Conservation (phyloP, 2,329 filamentous ascomycete species). For the Alternaria longipes region DNA sequence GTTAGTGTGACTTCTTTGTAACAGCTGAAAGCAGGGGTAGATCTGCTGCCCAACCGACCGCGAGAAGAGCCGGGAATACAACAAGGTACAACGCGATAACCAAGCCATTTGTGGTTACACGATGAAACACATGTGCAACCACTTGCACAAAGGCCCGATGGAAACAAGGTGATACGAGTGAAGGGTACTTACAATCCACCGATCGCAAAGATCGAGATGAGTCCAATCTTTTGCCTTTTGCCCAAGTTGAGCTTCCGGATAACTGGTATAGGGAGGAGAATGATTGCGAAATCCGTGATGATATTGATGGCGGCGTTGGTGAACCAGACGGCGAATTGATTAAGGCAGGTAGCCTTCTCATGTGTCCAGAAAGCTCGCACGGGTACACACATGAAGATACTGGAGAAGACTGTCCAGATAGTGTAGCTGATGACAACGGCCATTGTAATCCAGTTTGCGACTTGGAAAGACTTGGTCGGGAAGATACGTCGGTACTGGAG, state of each 20-base stretch:
- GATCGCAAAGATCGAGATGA: constrained; percentile 51
- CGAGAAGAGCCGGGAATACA: background rate
- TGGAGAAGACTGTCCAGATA: constrained; percentile 44
- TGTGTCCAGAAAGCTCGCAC: constrained; percentile 47
- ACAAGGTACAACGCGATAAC: background rate
- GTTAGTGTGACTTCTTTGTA: constrained; percentile 12
- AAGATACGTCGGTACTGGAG: constrained; percentile 47
- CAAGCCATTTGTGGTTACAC: constrained; percentile 2
- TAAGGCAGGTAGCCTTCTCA: constrained; percentile 41
- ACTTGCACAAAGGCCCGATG: constrained; percentile 2
- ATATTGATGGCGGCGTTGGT: constrained; percentile 41
- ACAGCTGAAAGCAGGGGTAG: background rate
- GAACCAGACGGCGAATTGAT: constrained; percentile 45
- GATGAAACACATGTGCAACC: constrained; percentile 14
- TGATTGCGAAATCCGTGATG: constrained; percentile 44
- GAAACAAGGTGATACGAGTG: background rate
- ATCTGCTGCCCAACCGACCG: background rate
- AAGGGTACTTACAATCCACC: constrained; percentile 51
- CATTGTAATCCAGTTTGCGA: constrained; percentile 36
- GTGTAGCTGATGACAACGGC: constrained; percentile 38
- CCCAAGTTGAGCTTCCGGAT: constrained; percentile 48
- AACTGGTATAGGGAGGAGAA: constrained; percentile 48
- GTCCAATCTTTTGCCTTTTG: constrained; percentile 46
- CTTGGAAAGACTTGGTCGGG: constrained; percentile 37
- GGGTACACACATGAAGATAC: constrained; percentile 46